phyloP scores from a whole-genome alignment of 169 alveolate species.

The Plasmodium knowlesi region DNA sequence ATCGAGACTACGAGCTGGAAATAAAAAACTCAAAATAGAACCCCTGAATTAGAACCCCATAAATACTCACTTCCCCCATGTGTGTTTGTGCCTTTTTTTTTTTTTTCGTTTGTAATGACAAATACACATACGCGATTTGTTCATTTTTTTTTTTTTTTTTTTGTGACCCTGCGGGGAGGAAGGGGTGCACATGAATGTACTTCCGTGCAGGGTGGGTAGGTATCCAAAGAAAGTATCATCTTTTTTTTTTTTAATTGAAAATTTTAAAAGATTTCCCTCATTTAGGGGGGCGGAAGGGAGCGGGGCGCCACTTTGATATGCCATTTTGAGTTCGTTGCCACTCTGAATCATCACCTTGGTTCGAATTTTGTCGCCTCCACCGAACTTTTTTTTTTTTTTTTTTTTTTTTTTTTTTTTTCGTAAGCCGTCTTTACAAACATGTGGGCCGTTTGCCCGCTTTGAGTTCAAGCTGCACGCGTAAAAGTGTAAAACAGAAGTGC shows the following conservation, averaged over 20 bases:
- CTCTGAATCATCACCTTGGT: background rate
- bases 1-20: slow-evolving; percentile 89
- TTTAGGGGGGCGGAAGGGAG: no score
- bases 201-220: background rate
- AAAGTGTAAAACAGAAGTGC: background rate
- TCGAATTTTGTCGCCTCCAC: background rate
- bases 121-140: background rate
- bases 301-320: no score
- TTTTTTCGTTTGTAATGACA: background rate
- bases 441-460: background rate
- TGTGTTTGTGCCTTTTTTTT: background rate
- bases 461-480: background rate
- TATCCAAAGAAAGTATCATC: background rate
- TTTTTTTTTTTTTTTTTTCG: background rate
- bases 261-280: background rate
- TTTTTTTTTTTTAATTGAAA: no score
- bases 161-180: background rate
- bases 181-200: no score
- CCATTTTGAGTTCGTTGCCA: background rate
- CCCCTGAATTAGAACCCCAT: slow-evolving; percentile 82
- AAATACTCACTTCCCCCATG: background rate
- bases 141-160: no score
- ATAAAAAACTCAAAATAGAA: slow-evolving; percentile 87
- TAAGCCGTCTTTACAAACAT: background rate
- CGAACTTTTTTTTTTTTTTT: background rate